A percentile compares a stretch with the other conserved stretches of the same genome.
Evolutionary conservation across 192 early-diverging fungal genomes (phyloP).

Genomic region (Backusella mclennaniae): DNA sequence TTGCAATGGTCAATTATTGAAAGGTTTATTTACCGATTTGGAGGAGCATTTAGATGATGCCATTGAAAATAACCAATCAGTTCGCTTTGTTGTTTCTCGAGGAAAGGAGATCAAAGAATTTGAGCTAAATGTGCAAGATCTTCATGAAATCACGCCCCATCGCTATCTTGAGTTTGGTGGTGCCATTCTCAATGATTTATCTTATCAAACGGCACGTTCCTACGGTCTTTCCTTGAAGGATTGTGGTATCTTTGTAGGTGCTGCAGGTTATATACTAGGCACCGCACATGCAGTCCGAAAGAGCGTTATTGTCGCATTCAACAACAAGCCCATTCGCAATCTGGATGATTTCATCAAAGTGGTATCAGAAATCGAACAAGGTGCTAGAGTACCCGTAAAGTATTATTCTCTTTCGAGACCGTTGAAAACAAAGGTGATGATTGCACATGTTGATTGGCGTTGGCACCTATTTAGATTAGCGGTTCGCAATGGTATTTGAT

Average conservation of each 20-base stretch:
- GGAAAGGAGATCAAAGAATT: slow-evolving; percentile 39
- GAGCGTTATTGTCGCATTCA: slow-evolving; percentile 60
- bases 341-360: slow-evolving; percentile 64
- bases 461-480: slow-evolving; percentile 82
- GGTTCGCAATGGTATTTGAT: slow-evolving; percentile 60
- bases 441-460: slow-evolving; percentile 81
- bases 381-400: slow-evolving; percentile 46
- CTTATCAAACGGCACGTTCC: slow-evolving; percentile 70
- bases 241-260: slow-evolving; percentile 76
- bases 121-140: slow-evolving; percentile 57
- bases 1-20: slow-evolving; percentile 57
- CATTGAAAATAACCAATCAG: slow-evolving; percentile 36
- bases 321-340: slow-evolving; percentile 55
- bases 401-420: slow-evolving; percentile 79
- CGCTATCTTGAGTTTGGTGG: slow-evolving; percentile 85
- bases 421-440: slow-evolving; percentile 72
- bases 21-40: slow-evolving; percentile 61
- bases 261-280: slow-evolving; percentile 61
- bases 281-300: slow-evolving; percentile 59
- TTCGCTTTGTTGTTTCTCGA: slow-evolving; percentile 56
- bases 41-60: slow-evolving; percentile 58
- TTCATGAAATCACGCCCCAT: slow-evolving; percentile 77
- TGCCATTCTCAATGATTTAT: slow-evolving; percentile 67
- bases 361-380: slow-evolving; percentile 56
- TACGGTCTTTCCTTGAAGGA: slow-evolving; percentile 56